Percentiles rank a stretch among this genome's conserved stretches.
These are phyloP conservation scores for Phaeophleospora eucalypticola DNA, from an alignment of 2,329 filamentous ascomycete genomes.

Conservation along the genomic window DNA sequence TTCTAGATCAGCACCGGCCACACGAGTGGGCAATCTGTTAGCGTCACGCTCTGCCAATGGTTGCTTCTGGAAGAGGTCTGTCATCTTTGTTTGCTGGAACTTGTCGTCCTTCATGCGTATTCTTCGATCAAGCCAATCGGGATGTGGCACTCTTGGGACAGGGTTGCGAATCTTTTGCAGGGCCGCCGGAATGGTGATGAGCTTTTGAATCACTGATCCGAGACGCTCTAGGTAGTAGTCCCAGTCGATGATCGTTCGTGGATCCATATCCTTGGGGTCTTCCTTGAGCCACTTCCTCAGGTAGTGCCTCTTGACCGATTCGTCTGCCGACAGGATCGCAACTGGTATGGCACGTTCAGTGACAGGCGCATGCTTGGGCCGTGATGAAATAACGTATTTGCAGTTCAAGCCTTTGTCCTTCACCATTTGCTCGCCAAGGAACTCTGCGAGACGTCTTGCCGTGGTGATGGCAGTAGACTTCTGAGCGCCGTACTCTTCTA, in stretches of 20 bases:
- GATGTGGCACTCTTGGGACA: slow-evolving; percentile 86
- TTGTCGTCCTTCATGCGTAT: slow-evolving; percentile 96
- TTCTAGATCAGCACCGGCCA: slow-evolving; percentile 48
- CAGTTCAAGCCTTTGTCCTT: slow-evolving; percentile 99
- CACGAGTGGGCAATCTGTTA: slow-evolving; percentile 58
- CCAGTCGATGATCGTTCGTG: slow-evolving; percentile 88
- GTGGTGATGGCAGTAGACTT: slow-evolving; percentile 99
- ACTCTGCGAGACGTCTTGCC: slow-evolving; percentile 88
- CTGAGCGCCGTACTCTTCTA: slow-evolving; percentile 91
- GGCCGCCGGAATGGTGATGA: slow-evolving; percentile 96
- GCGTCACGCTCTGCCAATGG: slow-evolving; percentile 68
- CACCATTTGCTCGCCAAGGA: slow-evolving; percentile 96
- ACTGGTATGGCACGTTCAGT: slow-evolving; percentile 93
- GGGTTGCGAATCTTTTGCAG: slow-evolving; percentile 93
- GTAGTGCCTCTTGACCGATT: slow-evolving; percentile 80
- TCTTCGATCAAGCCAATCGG: slow-evolving; percentile 90
- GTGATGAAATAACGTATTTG: slow-evolving; percentile 96
- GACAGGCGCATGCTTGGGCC: slow-evolving; percentile 81
- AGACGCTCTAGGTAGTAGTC: slow-evolving; percentile 94
- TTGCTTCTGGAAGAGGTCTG: slow-evolving; percentile 75
- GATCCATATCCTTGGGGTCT: slow-evolving; percentile 86
- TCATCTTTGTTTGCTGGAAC: slow-evolving; percentile 98
- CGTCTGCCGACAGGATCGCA: slow-evolving; percentile 93
- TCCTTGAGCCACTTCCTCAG: slow-evolving; percentile 94
- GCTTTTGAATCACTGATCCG: slow-evolving; percentile 95